These are phyloP conservation scores for Mycena chlorophos DNA, from an alignment of 768 basidiomycete species.

Conservation along the genomic window DNA sequence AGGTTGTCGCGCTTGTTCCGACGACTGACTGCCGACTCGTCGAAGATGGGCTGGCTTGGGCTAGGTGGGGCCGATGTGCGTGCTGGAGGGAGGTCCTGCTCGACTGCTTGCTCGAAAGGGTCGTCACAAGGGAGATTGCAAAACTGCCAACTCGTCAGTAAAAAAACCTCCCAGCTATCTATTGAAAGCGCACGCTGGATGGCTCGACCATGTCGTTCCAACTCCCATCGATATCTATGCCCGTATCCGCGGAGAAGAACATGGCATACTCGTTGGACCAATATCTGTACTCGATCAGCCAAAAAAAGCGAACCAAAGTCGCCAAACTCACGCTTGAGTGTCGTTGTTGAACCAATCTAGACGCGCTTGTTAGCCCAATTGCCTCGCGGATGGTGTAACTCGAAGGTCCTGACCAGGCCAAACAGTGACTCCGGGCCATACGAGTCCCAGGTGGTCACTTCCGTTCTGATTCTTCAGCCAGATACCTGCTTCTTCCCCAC, in stretches of 20 bases:
- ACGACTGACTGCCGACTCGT: constrained; percentile 20
- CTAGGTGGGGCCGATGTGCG: constrained; percentile 51
- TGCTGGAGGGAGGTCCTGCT: constrained; percentile 55
- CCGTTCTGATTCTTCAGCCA: constrained; percentile 67
- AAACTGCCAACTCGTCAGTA: constrained; percentile 43
- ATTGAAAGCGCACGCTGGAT: constrained; percentile 50
- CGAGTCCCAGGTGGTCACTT: constrained; percentile 54
- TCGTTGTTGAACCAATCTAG: constrained; percentile 63
- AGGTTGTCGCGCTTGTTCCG: constrained; percentile 35
- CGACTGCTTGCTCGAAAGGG: constrained; percentile 56
- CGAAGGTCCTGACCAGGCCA: constrained; percentile 45
- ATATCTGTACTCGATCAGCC: constrained; percentile 37
- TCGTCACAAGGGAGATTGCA: constrained; percentile 62
- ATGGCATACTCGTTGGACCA: constrained; percentile 62
- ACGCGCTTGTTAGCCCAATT: background rate
- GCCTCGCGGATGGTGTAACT: background rate
- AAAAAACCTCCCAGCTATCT: background rate
- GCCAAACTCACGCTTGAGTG: constrained; percentile 44
- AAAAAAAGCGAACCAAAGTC: background rate
- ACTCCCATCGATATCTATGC: constrained; percentile 66
- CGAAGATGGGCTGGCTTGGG: constrained; percentile 55
- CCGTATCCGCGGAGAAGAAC: constrained; percentile 54
- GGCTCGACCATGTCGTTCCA: constrained; percentile 84
- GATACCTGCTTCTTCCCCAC: constrained; percentile 52
- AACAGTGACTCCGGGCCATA: constrained; percentile 67